Percentiles rank a stretch among this genome's conserved stretches.
Conservation (phyloP, 164 flowering plant genomes). For the Santalum album region DNA sequence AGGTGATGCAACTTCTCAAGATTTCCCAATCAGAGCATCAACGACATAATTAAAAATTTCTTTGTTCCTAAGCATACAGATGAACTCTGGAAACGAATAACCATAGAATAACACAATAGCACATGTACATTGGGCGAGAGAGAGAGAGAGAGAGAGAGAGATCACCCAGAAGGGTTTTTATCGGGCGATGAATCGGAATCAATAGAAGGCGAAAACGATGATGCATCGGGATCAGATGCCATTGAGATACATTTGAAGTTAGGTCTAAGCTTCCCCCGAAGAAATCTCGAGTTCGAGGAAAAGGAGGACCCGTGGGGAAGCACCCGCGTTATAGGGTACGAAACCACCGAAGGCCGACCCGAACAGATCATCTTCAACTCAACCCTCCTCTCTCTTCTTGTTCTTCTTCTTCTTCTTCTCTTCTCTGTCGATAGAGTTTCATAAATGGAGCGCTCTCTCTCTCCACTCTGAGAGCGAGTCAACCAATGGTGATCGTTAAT, state of each 20-base stretch:
- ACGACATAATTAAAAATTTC: too few species aligned
- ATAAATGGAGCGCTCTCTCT: too few species aligned
- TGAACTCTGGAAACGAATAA: too few species aligned
- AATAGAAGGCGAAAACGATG: constrained; percentile 23
- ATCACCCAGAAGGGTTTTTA: constrained; percentile 30
- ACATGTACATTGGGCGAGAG: not conserved
- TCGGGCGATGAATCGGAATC: constrained; percentile 37
- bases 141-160: not conserved
- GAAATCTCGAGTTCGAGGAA: constrained; percentile 12
- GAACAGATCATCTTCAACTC: constrained; percentile 31
- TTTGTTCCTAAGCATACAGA: too few species aligned
- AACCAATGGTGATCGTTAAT: too few species aligned
- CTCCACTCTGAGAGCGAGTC: too few species aligned
- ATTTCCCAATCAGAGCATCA: too few species aligned
- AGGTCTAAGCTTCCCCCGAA: constrained; percentile 9
- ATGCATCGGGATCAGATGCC: constrained; percentile 38
- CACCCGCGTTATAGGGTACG: constrained; percentile 18
- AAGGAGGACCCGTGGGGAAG: constrained; percentile 4
- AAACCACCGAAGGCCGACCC: constrained; percentile 27
- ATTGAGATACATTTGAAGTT: constrained; percentile 31
- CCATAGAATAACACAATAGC: not conserved
- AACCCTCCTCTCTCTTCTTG: too few species aligned
- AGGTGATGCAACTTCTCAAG: too few species aligned
- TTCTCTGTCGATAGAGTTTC: too few species aligned
- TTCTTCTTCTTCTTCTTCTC: too few species aligned